Evolutionary conservation across 202 grass and related monocot genomes (phyloP), one percentile per base, ranked within the genome.

Genomic region (Carex sylvatica): DNA sequence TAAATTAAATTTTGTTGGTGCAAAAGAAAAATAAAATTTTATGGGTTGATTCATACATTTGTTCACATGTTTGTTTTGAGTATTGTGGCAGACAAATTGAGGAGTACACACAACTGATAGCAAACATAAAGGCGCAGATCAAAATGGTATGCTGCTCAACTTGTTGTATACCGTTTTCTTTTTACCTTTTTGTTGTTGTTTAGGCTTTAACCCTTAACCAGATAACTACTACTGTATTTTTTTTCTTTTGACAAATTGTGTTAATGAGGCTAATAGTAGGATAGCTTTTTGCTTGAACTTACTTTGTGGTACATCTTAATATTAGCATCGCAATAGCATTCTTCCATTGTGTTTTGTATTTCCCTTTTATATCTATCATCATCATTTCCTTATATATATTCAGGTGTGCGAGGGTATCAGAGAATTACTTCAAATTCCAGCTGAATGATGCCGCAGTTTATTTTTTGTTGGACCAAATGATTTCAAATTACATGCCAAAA

Each of bases 51-150:
- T 77, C 13, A 0, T n/a, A 83, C 22, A n/a, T 35, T 60, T 54
- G 26, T 24, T 83, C 18, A 68, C 42, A 40, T 69, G 3, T 8
- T 74, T 60, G 62, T 47, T 60, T 74, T 62, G 83, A 70, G 6
- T 40, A 69, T 87, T 26, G 30, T 86, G 82, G 70, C 92, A 98
- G 95, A 54, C 92, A 98, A 71, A 91, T 98, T 88, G 95, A 98
- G 16, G 95, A 98, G 81, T 91, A 93, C 84, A 98, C 95, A 0
- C 90, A 94, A 61, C 83, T 92, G 6, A 93, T 94, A 8, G 92
- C 92, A 67, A 88, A 84, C 61, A 94, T 94, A 88, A 98, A 98
- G 72, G 85, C 92, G 9, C 95, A 94, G 44, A 94, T 94, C 82
- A 98, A 98, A 61, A 67, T 97, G 90, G 92, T 97, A 90, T 2